Base-by-base conservation (phyloP, 2,329 filamentous ascomycete genomes). In the Rutstroemia sp. region DNA sequence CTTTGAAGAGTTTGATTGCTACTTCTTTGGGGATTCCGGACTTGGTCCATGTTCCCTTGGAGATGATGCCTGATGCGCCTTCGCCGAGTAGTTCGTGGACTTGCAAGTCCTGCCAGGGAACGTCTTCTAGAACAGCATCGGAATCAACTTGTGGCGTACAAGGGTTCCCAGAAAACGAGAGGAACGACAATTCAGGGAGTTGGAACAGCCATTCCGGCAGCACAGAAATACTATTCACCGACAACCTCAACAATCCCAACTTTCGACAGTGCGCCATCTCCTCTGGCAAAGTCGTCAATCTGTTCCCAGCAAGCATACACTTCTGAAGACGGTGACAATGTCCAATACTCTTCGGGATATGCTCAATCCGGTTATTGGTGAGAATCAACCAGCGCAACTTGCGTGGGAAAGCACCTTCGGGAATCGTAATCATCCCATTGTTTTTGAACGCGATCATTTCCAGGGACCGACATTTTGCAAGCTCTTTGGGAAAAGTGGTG, bases 241-340 rank as follows among this genome's bases (percentile, higher is more conserved):
- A 73, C 34, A 78, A 65, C 23, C 76, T 70, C 42, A 78, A 64
- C 36, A 78, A 64, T 5, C 70, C 72, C 38, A 78, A 69, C 57
- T 74, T 73, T 45, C 64, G 68, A 67, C 76, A 78, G n/a, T 63
- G 63, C 4, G 66, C 65, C 74, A 79, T 75, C 51, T 72, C 69
- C 16, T 62, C 62, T 2, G 76, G 76, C 8, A 79, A 65, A 40
- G 48, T 50, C 0, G 58, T 63, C 23, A 78, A 68, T n/a, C 57
- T 64, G 60, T 78, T 78, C 14, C 75, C 75, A 1, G 76, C 71
- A n/a, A 78, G 64, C 73, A 77, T 75, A 61, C 75, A 77, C 63
- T 77, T 76, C 60, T 78, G 72, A 4, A 78, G 67, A 10, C 70
- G 69, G 17, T 60, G 58, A 57, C 75, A 78, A 19, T 64, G 64